phyloP scores from a whole-genome alignment of 2,329 filamentous ascomycete genomes.

The Zymoseptoria crescenta region DNA sequence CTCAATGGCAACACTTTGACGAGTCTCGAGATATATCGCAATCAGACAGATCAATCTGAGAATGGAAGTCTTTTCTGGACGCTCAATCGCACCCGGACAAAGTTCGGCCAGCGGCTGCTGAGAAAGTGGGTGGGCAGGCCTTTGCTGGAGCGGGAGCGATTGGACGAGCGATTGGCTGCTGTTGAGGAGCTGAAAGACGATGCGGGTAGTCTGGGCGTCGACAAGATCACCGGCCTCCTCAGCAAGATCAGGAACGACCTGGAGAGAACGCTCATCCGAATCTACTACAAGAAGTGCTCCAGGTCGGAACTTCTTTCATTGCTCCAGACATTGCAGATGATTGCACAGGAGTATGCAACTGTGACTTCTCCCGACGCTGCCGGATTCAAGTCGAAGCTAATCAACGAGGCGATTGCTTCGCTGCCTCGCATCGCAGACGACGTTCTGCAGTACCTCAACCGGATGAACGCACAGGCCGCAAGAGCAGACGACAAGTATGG shows the following conservation, averaged over 20 bases:
- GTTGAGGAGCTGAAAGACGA: constrained; percentile 77
- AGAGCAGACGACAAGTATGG: constrained; percentile 83
- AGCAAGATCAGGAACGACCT: constrained; percentile 68
- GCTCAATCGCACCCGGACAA: constrained; percentile 82
- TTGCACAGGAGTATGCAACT: constrained; percentile 66
- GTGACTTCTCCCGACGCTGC: constrained; percentile 58
- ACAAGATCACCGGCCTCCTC: constrained; percentile 66
- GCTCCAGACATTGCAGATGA: constrained; percentile 75
- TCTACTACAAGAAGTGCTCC: constrained; percentile 95
- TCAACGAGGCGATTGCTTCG: constrained; percentile 63
- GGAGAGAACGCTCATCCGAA: constrained; percentile 85
- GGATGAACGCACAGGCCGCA: constrained; percentile 77
- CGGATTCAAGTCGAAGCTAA: constrained; percentile 62
- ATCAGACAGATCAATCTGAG: constrained; percentile 76
- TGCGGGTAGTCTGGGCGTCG: constrained; percentile 57
- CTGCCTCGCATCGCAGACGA: constrained; percentile 69
- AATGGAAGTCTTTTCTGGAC: constrained; percentile 94
- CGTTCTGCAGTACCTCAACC: constrained; percentile 68
- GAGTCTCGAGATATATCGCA: constrained; percentile 91
- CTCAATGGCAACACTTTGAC: constrained; percentile 91
- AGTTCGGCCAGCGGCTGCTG: constrained; percentile 78
- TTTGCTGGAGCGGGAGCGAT: constrained; percentile 62
- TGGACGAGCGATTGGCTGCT: constrained; percentile 73
- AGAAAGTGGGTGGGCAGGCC: constrained; percentile 94
- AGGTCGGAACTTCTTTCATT: constrained; percentile 79